Base-by-base conservation (phyloP, 768 basidiomycete genomes). In the Hortiboletus flavorubellus region DNA sequence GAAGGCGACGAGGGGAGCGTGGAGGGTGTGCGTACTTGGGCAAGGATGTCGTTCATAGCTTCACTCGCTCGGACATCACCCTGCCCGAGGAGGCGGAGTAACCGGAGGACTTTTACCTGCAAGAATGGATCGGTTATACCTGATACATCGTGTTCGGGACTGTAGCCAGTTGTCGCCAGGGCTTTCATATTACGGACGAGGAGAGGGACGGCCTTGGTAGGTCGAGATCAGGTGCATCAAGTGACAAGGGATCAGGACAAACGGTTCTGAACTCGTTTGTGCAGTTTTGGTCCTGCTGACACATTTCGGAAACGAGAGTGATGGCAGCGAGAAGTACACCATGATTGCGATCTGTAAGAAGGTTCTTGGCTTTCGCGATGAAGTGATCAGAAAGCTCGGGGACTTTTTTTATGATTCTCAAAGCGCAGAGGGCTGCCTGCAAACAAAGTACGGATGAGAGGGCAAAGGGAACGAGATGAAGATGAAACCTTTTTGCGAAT, bases 81-180 rank as follows among this genome's bases (percentile, higher is more conserved):
- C 64, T 77, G 85, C 8, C 96, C 97, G 26, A 98, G 83, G n/a
- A 97, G 64, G 33, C 94, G 84, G 43, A 99, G 76, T 38, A 99
- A 76, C 11, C 94, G 86, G 23, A 99, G 77, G 40, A 96, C 85
- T 73, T 98, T 99, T 62, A 95, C 86, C 71, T 96, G 93, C 8
- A 95, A 76, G 78, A 95, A 95, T 8, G 93, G 93, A 72, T 96
- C 94, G 15, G 97, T 98, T 72, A 99, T 97, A 37, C 97, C 97
- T n/a, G 93, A 93, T 10, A 99, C 97, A 62, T 99, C 97, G 66
- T 98, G 97, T 69, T 98, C 97, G 23, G 97, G 95, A 63, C 93
- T 96, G 72, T 97, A 98, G 9, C 96, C 96, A 4, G 95, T 97
- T 0, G 96, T 94, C 40, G 91, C 92, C 55, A 98, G 76, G 1